Conservation (phyloP, 2,329 filamentous ascomycete species). For the Verticillium dahliae region DNA sequence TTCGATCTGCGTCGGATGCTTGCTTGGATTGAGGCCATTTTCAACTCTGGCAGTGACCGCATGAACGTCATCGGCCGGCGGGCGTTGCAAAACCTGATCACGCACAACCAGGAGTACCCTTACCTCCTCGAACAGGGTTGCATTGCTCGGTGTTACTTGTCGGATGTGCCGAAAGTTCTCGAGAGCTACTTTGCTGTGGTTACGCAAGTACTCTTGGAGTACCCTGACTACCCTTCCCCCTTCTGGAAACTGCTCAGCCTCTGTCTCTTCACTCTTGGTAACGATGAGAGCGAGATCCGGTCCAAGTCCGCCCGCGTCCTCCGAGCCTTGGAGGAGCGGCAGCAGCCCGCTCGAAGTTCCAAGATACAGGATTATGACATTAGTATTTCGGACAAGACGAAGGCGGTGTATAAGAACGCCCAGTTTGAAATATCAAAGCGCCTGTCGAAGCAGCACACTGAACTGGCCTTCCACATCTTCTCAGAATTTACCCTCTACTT, state of each 20-base stretch:
- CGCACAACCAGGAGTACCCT: conserved; percentile 82
- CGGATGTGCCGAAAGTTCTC: conserved; percentile 73
- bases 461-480: conserved; percentile 88
- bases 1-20: conserved; percentile 93
- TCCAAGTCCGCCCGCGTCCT: conserved; percentile 82
- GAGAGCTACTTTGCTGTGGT: conserved; percentile 96
- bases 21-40: conserved; percentile 92
- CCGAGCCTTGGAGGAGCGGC: conserved; percentile 73
- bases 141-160: conserved; percentile 83
- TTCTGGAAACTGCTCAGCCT: conserved; percentile 90
- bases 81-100: conserved; percentile 81
- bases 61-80: conserved; percentile 85
- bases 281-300: conserved; percentile 81
- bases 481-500: conserved; percentile 95
- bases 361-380: conserved; percentile 97
- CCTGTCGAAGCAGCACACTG: conserved; percentile 79
- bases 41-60: conserved; percentile 84
- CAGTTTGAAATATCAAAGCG: conserved; percentile 95
- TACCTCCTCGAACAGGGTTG: conserved; percentile 77
- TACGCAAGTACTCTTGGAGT: conserved; percentile 76
- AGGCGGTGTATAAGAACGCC: conserved; percentile 93
- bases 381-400: conserved; percentile 96
- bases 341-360: conserved; percentile 66
- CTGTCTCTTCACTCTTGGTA: conserved; percentile 86
- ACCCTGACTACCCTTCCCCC: conserved; percentile 73